These are phyloP conservation scores for Schoenoplectus triqueter DNA, from an alignment of 202 grass and related monocot species.

Conservation along the genomic window DNA sequence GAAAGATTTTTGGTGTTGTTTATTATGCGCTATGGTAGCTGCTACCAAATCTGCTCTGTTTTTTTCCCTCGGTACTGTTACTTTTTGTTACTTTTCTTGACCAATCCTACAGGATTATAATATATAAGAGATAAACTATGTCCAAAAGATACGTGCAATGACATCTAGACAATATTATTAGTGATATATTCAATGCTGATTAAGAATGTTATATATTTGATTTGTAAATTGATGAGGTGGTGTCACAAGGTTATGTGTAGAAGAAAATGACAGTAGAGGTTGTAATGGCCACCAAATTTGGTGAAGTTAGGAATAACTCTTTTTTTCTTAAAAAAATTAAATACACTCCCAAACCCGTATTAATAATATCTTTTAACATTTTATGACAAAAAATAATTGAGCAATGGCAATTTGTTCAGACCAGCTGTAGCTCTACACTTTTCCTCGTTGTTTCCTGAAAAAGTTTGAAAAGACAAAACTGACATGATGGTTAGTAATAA, in stretches of 20 bases:
- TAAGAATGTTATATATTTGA: not conserved
- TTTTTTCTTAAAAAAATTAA: not conserved
- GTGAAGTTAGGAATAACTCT: not conserved
- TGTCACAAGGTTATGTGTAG: slow-evolving; percentile 14
- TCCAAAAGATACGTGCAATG: not conserved
- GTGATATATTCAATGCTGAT: slow-evolving; percentile 3
- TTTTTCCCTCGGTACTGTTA: slow-evolving; percentile 6
- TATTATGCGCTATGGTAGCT: slow-evolving; percentile 16
- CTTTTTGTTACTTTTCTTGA: slow-evolving; percentile 24
- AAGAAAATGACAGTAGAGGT: slow-evolving; percentile 9
- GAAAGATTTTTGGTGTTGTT: slow-evolving; percentile 35
- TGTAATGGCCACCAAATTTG: slow-evolving; percentile 30
- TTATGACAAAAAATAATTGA: not conserved
- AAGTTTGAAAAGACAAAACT: too few species aligned
- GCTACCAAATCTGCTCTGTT: slow-evolving; percentile 43
- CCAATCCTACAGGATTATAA: not conserved
- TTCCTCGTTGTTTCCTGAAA: too few species aligned
- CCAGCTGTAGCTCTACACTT: not conserved
- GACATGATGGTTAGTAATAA: too few species aligned
- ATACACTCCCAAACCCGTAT: not conserved
- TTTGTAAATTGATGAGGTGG: slow-evolving; percentile 21
- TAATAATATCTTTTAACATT: not conserved
- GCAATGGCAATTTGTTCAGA: not conserved
- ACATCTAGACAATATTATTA: not conserved
- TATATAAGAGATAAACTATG: not conserved